A percentile compares a stretch with the other conserved stretches of the same genome.
phyloP scores from a whole-genome alignment of 2,329 filamentous ascomycete species.

The Venturia pyrina region DNA sequence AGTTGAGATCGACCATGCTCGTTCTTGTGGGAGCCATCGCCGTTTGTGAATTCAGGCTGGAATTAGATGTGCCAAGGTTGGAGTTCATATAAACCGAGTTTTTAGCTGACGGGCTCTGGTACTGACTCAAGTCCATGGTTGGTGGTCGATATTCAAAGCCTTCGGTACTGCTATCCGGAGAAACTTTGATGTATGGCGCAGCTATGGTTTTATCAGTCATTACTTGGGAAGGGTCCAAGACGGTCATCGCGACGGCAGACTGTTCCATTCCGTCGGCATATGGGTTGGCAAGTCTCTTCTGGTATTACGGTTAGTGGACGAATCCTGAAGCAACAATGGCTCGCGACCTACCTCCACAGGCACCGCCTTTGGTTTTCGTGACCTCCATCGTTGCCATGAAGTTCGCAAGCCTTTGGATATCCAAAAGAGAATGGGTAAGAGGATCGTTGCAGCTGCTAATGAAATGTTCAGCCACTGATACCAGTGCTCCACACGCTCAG shows the following conservation, averaged over 20 bases:
- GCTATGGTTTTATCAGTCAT: neutral
- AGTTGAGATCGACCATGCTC: neutral
- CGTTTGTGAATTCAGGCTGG: neutral
- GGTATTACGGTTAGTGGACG: neutral
- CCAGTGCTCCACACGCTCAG: neutral
- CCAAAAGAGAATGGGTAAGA: neutral
- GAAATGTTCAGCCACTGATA: slow-evolving; percentile 1
- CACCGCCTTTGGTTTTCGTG: neutral
- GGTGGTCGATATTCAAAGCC: neutral
- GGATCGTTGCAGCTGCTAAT: neutral
- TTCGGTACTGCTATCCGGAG: neutral
- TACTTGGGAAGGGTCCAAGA: neutral
- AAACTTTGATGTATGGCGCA: slow-evolving; percentile 1
- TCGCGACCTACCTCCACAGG: neutral
- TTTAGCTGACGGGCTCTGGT: neutral
- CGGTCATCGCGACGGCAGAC: neutral
- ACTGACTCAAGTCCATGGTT: neutral
- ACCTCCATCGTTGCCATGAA: neutral
- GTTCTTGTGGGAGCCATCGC: neutral
- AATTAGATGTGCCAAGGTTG: neutral
- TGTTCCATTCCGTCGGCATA: neutral
- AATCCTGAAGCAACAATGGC: neutral
- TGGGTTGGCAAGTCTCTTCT: neutral
- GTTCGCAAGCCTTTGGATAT: neutral
- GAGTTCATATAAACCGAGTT: neutral